phyloP scores from a whole-genome alignment of 2,329 filamentous ascomycete species.

The Dothistroma septosporum region DNA sequence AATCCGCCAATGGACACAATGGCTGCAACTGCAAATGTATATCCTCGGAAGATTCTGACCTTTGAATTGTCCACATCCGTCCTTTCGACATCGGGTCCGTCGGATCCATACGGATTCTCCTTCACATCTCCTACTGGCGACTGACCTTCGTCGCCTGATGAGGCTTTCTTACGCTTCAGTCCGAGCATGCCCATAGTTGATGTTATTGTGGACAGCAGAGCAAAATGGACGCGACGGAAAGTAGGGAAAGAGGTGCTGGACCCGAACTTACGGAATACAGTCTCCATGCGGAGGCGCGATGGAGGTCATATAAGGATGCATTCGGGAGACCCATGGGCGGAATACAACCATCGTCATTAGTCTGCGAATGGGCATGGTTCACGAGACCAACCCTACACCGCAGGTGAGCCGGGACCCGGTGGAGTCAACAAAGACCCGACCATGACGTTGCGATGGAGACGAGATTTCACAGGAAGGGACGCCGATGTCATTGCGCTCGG shows the following conservation, averaged over 20 bases:
- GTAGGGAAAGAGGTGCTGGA: background rate
- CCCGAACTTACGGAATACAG: background rate
- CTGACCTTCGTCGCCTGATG: constrained; percentile 6
- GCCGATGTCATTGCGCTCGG: background rate
- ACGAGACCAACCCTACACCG: background rate
- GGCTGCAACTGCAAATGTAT: constrained; percentile 34
- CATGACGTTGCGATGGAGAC: background rate
- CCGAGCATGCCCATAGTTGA: background rate
- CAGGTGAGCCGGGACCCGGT: background rate
- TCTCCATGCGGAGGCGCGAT: background rate
- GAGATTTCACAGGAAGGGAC: background rate
- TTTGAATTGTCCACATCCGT: constrained; percentile 22
- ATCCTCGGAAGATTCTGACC: constrained; percentile 24
- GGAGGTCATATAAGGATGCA: background rate
- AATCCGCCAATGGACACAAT: constrained; percentile 38
- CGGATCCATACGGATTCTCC: constrained; percentile 4
- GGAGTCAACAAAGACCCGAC: background rate
- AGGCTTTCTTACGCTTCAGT: background rate
- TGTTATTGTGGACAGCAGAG: background rate
- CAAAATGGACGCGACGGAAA: background rate
- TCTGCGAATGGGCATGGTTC: background rate
- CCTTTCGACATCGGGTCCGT: constrained; percentile 21
- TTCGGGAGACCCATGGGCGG: background rate
- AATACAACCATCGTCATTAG: background rate
- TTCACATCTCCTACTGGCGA: background rate